Base-by-base conservation (phyloP, 139 green algal genomes). In the Desmodesmus armatus region DNA sequence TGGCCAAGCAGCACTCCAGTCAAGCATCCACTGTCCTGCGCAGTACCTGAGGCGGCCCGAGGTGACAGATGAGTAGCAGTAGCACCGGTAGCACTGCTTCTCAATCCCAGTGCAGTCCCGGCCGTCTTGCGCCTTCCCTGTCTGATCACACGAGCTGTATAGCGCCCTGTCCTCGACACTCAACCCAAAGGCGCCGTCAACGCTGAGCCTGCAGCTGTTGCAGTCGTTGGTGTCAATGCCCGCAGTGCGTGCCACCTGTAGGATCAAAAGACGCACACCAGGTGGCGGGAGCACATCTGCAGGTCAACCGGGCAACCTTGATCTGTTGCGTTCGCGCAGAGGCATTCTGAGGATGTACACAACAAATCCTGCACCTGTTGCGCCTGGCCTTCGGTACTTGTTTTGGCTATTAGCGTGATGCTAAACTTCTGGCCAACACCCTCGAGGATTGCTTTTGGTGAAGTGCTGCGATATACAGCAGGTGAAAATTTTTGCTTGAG, bases 21-120 rank as follows among this genome's bases (percentile, higher is more conserved):
- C n/a, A n/a, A n/a, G n/a, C n/a, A n/a, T n/a, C n/a, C n/a, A n/a
- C n/a, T n/a, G n/a, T n/a, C n/a, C n/a, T n/a, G n/a, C n/a, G n/a
- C n/a, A n/a, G 23, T 3, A 73, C 33, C 25, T 31, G 0, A 87
- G 7, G 53, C 71, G 71, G 27, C 80, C 79, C 25, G 11, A 1
- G 4, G 37, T 80, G 49, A 77, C 74, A 1, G 80, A 65, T 40
- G 69, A 35, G 37, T 29, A 70, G 81, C 90, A 93, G 85, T 78
- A 93, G 86, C 90, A 93, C 80, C 89, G 82, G 84, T 91, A 93
- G 86, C 90, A 93, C 0, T 87, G 85, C 23, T 9, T 37, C 49
- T 77, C 55, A 7, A 3, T 43, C 0, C 31, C 40, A 41, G 78
- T 66, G 73, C 90, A 93, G 31, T 79, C 47, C 1, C 87, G 44